A percentile compares a stretch with the other conserved stretches of the same genome.
These are phyloP conservation scores for Fragilaria radians DNA, from an alignment of 108 stramenopile genomes.

Conservation along the genomic window DNA sequence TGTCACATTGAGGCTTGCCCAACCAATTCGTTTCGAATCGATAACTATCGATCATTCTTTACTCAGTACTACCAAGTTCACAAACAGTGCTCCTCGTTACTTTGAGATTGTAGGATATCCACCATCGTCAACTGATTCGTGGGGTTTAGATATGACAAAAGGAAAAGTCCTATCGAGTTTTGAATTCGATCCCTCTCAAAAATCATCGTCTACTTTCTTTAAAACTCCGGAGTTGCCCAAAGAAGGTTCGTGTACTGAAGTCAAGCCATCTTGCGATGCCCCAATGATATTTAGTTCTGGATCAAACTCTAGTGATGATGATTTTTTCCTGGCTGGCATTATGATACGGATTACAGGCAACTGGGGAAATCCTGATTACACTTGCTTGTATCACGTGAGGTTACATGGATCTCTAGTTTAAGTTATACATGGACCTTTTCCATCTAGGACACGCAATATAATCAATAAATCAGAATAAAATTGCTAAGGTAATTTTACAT, in stretches of 20 bases:
- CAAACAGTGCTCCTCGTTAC: constrained; percentile 50
- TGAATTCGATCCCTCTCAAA: constrained; percentile 4
- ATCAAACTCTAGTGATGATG: constrained; percentile 8
- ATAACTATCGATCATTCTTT: constrained; percentile 52
- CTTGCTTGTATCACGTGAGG: constrained; percentile 73
- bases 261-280: constrained; percentile 22
- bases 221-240: background rate
- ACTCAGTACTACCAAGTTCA: constrained; percentile 9
- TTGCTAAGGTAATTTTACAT: too few species aligned
- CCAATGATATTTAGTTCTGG: constrained; percentile 2
- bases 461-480: too few species aligned
- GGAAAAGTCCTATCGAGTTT: constrained; percentile 7
- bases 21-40: constrained; percentile 45
- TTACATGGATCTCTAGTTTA: constrained; percentile 40
- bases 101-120: constrained; percentile 60
- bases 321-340: constrained; percentile 26
- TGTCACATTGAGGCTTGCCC: constrained; percentile 40
- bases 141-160: constrained; percentile 7
- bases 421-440: too few species aligned
- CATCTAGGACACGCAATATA: too few species aligned
- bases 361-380: constrained; percentile 67
- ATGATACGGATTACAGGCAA: constrained; percentile 59
- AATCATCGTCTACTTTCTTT: background rate
- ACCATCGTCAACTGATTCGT: background rate
- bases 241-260: constrained; percentile 27